Base-by-base conservation (phyloP, 2,329 filamentous ascomycete genomes). In the Paecilomyces sp. region DNA sequence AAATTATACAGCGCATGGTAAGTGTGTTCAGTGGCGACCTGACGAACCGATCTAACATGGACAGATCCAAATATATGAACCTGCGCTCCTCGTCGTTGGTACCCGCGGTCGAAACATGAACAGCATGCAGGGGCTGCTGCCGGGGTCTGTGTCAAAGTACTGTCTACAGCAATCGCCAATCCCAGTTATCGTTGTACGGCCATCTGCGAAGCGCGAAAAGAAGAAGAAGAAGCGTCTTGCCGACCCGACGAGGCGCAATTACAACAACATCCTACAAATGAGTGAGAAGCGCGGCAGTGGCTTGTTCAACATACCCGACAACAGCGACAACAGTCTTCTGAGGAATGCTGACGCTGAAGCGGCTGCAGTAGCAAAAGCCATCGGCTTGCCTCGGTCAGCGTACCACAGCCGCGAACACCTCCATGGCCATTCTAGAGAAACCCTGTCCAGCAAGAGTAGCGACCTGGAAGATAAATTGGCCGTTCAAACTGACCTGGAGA, bases 141-240 rank as follows among this genome's bases (percentile, higher is more conserved):
- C 90, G 55, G 94, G 91, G 64, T 94, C 90, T 0, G 92, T 96
- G 53, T 95, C 91, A 28, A 96, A 96, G 72, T 97, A 96, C 76
- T 96, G 92, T 69, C 82, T 96, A 12, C 92, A 97, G 71, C 92
- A 96, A 72, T 96, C 90, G 1, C 92, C 92, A 0, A 90, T 97
- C 1, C 92, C 92, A 0, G 92, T 96, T 7, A 92, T 96, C 31
- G 92, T 97, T 33, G 92, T 96, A 9, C 85, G 92, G 3, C 92
- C 92, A 36, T 89, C 88, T 33, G 89, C 90, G 62, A 95, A 95
- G 77, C 88, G 92, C 22, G 85, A 90, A 70, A 94, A 94, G 77
- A 95, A 95, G 78, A 95, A 94, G 76, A 83, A 84, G 61, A 96
- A 96, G 79, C 87, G 92, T 31, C 83, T 86, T 56, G 86, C 89